Evolutionary conservation across 1,284 basidiomycete species (phyloP).

Genomic region (Cryptococcus sp.): DNA sequence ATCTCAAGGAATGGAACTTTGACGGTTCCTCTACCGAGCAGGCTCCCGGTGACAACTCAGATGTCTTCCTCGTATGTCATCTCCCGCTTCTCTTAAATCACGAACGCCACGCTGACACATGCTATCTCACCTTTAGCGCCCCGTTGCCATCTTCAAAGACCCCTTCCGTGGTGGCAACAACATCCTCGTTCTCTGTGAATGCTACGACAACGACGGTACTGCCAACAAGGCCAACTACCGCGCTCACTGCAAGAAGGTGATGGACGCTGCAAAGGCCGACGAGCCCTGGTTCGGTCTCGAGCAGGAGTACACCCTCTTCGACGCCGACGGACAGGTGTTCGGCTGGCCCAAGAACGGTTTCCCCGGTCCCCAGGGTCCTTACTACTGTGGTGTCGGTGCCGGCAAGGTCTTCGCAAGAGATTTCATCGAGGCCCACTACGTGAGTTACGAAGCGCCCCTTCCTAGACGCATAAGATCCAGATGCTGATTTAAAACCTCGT

Average conservation of each 20-base stretch:
- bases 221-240: constrained; percentile 98
- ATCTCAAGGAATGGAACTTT: constrained; percentile 92
- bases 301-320: constrained; percentile 99
- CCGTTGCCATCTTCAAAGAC: constrained; percentile 96
- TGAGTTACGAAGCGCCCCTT: constrained; percentile 21
- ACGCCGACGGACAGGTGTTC: constrained; percentile 84
- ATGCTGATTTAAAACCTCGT: constrained; percentile 7
- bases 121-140: constrained; percentile 59
- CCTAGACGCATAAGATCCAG: background rate
- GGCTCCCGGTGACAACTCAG: constrained; percentile 91
- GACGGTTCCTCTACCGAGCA: constrained; percentile 97
- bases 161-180: constrained; percentile 99
- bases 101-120: constrained; percentile 8
- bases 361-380: constrained; percentile 98
- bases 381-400: constrained; percentile 98
- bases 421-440: constrained; percentile 97
- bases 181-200: constrained; percentile 94
- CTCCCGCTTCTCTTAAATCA: background rate
- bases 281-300: constrained; percentile 98
- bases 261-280: constrained; percentile 79
- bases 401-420: constrained; percentile 99
- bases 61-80: constrained; percentile 76
- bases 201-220: constrained; percentile 98
- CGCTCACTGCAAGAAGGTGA: constrained; percentile 84
- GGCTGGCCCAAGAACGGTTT: constrained; percentile 99